phyloP scores from a whole-genome alignment of 768 basidiomycete genomes.

The Hypholoma sublateritium region DNA sequence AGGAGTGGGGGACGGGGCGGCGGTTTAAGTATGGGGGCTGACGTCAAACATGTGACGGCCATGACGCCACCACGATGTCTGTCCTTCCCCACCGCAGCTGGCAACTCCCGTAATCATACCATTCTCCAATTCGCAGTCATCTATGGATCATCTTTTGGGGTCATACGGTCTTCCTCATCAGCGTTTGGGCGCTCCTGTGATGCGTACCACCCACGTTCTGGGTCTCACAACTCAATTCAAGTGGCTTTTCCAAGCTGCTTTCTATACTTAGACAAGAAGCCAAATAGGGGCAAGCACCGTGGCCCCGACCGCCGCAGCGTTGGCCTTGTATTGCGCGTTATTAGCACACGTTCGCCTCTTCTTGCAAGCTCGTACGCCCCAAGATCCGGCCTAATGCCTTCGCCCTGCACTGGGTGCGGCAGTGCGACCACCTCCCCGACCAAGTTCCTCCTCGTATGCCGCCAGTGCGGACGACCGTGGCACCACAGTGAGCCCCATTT shows the following conservation, averaged over 20 bases:
- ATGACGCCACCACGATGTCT: conserved; percentile 14
- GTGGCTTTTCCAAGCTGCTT: not conserved
- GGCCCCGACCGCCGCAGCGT: not conserved
- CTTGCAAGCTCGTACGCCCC: not conserved
- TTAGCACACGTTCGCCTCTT: not conserved
- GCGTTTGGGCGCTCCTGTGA: not conserved
- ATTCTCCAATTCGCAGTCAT: not conserved
- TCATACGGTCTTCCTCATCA: not conserved
- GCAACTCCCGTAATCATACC: not conserved
- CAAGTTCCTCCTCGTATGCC: conserved; percentile 35
- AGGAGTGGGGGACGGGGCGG: conserved; percentile 3
- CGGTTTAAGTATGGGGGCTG: conserved; percentile 22
- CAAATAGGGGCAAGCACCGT: not conserved
- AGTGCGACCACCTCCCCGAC: conserved; percentile 18
- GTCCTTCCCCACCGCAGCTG: not conserved
- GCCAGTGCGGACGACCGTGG: conserved; percentile 26
- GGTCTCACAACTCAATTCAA: not conserved
- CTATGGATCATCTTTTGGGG: not conserved
- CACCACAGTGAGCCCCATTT: conserved; percentile 36
- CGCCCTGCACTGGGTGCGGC: conserved; percentile 25
- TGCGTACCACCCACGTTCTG: not conserved
- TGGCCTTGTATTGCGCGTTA: not conserved
- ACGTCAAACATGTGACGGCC: conserved; percentile 18
- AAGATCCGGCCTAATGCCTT: conserved; percentile 7
- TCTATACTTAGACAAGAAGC: not conserved